Percentiles rank a stretch among this genome's conserved stretches.
phyloP scores from a whole-genome alignment of 2,329 filamentous ascomycete species.

The Aspergillaceae sp. region DNA sequence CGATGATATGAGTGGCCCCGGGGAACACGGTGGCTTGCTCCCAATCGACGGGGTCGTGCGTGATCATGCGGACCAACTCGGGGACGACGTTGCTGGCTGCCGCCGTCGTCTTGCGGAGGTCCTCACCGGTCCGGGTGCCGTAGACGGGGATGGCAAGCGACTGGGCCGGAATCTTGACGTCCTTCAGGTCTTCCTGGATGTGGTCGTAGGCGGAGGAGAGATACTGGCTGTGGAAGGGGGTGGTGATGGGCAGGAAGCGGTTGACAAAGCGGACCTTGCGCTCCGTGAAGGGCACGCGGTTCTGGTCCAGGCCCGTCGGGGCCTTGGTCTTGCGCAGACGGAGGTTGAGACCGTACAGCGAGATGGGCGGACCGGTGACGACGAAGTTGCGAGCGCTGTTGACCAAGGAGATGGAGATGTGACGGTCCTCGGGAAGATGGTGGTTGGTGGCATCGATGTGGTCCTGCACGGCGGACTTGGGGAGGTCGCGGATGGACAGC shows the following conservation, averaged over 20 bases:
- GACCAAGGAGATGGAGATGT: conserved; percentile 89
- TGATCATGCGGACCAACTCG: conserved; percentile 82
- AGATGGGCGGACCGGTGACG: conserved; percentile 90
- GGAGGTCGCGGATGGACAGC: conserved; percentile 92
- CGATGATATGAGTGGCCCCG: conserved; percentile 82
- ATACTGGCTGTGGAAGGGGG: conserved; percentile 96
- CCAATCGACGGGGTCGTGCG: conserved; percentile 89
- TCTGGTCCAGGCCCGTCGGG: conserved; percentile 93
- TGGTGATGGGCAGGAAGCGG: conserved; percentile 93
- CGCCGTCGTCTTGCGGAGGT: conserved; percentile 62
- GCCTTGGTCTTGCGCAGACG: conserved; percentile 96
- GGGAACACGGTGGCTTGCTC: conserved; percentile 89
- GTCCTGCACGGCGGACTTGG: conserved; percentile 79
- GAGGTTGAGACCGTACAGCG: conserved; percentile 89
- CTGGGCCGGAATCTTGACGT: conserved; percentile 63
- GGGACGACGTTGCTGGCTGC: conserved; percentile 79
- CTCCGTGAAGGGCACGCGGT: conserved; percentile 84
- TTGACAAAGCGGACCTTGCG: conserved; percentile 95
- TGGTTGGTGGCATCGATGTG: conserved; percentile 96
- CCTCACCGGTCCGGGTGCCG: conserved; percentile 80
- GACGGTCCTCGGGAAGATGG: conserved; percentile 83
- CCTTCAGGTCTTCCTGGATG: conserved; percentile 79
- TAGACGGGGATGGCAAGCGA: conserved; percentile 77
- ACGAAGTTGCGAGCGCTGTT: conserved; percentile 97
- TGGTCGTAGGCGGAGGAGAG: conserved; percentile 70